phyloP scores from a whole-genome alignment of 495 filamentous ascomycete species.

The Annulohypoxylon nitens region DNA sequence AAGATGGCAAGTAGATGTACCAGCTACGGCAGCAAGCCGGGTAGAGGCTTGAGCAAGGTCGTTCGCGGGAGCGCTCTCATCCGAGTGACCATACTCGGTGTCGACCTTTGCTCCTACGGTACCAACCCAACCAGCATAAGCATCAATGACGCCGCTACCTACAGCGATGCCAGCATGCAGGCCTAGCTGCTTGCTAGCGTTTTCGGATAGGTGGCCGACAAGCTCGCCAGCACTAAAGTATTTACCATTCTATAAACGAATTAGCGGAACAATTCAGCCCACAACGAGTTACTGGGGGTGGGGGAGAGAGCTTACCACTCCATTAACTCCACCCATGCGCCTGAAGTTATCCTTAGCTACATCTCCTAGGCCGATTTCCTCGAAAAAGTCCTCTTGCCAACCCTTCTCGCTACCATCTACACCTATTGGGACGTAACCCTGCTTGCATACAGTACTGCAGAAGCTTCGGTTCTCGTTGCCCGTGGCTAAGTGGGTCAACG shows the following conservation, averaged over 20 bases:
- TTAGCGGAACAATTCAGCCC: slow-evolving; percentile 43
- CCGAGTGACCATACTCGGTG: slow-evolving; percentile 71
- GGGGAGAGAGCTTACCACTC: slow-evolving; percentile 79
- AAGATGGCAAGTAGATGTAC: slow-evolving; percentile 96
- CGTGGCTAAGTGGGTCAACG: slow-evolving; percentile 95
- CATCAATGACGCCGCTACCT: slow-evolving; percentile 96
- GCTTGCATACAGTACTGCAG: slow-evolving; percentile 95
- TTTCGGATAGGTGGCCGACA: slow-evolving; percentile 85
- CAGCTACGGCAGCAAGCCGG: slow-evolving; percentile 93
- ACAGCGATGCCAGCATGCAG: slow-evolving; percentile 90
- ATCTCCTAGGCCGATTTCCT: slow-evolving; percentile 84
- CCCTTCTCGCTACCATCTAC: slow-evolving; percentile 98
- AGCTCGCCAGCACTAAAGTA: slow-evolving; percentile 92
- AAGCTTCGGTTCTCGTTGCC: slow-evolving; percentile 91
- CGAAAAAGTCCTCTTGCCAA: slow-evolving; percentile 95
- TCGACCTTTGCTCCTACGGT: slow-evolving; percentile 96
- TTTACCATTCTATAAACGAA: slow-evolving; percentile 77
- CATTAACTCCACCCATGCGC: slow-evolving; percentile 92
- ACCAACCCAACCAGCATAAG: slow-evolving; percentile 98
- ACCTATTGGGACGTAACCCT: slow-evolving; percentile 93
- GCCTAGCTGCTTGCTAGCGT: slow-evolving; percentile 84
- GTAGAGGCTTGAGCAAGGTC: slow-evolving; percentile 92
- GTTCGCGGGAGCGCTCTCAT: slow-evolving; percentile 72
- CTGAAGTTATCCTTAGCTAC: slow-evolving; percentile 86
- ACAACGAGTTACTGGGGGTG: neutral